A percentile compares a stretch with the other conserved stretches of the same genome.
These are phyloP conservation scores for Colletotrichum sp. DNA, from an alignment of 2,329 filamentous ascomycete genomes.

Conservation along the genomic window DNA sequence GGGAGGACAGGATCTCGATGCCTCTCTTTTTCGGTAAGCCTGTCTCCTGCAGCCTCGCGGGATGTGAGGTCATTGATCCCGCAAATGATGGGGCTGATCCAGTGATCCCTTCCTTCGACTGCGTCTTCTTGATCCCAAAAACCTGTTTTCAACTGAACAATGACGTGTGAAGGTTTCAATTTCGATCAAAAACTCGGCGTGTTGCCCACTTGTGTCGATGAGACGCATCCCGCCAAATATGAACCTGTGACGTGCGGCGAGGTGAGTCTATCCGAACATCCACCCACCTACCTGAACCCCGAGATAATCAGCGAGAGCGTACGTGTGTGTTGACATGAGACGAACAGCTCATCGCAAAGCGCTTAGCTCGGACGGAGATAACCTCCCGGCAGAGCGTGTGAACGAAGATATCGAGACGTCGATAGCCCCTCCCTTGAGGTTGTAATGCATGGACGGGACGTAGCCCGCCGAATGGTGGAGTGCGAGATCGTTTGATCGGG, in stretches of 20 bases:
- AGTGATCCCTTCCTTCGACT: neutral
- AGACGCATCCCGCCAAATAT: conserved; percentile 51
- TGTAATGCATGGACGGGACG: neutral
- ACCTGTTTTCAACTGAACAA: neutral
- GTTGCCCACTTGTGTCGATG: conserved; percentile 52
- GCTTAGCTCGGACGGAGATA: neutral
- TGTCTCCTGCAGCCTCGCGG: neutral
- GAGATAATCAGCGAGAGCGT: neutral
- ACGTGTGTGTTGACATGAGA: neutral
- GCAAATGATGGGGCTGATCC: neutral
- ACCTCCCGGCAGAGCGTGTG: neutral
- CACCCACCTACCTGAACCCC: neutral
- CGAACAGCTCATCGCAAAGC: conserved; percentile 13
- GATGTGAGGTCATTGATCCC: neutral
- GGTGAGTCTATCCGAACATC: conserved; percentile 9
- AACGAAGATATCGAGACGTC: neutral
- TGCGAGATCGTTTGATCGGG: neutral
- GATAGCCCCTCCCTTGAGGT: neutral
- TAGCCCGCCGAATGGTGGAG: neutral
- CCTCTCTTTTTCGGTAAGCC: conserved; percentile 57
- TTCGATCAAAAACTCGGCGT: conserved; percentile 56
- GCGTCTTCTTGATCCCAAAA: neutral
- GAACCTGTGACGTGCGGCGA: conserved; percentile 57
- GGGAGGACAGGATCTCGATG: conserved; percentile 42
- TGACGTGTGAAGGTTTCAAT: conserved; percentile 39